phyloP scores from a whole-genome alignment of 2,329 filamentous ascomycete genomes.

The Mycogone perniciosa region DNA sequence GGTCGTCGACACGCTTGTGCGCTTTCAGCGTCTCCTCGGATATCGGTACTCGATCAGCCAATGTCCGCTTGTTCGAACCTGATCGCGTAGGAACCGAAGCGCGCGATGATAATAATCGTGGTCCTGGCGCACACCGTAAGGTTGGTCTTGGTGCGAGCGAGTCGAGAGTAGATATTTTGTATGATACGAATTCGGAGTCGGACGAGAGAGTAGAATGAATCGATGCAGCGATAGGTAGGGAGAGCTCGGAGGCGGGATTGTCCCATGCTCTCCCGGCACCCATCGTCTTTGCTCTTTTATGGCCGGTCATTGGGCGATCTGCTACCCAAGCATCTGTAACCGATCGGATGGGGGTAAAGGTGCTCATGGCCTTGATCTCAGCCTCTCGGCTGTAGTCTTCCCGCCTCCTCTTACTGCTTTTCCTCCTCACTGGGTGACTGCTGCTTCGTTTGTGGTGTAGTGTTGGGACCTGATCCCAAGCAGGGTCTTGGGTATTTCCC shows the following conservation, averaged over 20 bases:
- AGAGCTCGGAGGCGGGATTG: conserved; percentile 63
- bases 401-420: conserved; percentile 70
- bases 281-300: conserved; percentile 56
- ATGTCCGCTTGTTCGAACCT: conserved; percentile 46
- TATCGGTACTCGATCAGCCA: conserved; percentile 46
- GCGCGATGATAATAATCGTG: conserved; percentile 47
- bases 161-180: conserved; percentile 72
- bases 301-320: conserved; percentile 56
- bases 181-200: conserved; percentile 64
- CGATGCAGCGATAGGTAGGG: conserved; percentile 66
- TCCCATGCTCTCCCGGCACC: conserved; percentile 47
- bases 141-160: conserved; percentile 82
- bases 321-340: conserved; percentile 53
- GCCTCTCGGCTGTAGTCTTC: conserved; percentile 74
- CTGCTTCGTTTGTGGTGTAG: conserved; percentile 54
- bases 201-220: conserved; percentile 72
- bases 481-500: conserved; percentile 13
- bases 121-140: conserved; percentile 64
- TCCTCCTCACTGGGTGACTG: conserved; percentile 57
- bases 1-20: conserved; percentile 57
- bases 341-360: conserved; percentile 58
- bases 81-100: conserved; percentile 41
- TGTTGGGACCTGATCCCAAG: conserved; percentile 38
- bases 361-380: conserved; percentile 80
- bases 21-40: conserved; percentile 55